Evolutionary conservation across 2,329 filamentous ascomycete genomes (phyloP).

Genomic region (Chaetomium strumarium): DNA sequence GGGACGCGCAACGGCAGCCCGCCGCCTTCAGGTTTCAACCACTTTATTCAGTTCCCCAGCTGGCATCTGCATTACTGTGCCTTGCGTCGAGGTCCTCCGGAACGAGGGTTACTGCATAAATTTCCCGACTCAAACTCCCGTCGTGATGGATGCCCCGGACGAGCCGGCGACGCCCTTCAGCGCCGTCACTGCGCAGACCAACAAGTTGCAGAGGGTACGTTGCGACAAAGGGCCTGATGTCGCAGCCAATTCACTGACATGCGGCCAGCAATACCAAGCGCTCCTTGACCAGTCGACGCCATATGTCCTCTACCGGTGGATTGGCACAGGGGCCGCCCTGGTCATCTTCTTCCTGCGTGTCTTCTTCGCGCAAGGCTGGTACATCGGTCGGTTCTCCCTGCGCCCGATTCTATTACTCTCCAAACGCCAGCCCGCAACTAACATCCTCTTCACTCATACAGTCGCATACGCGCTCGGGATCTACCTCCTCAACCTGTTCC

Average conservation of each 20-base stretch:
- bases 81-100: too few relatives aligned
- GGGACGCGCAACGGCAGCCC: slow-evolving; percentile 7
- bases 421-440: slow-evolving; percentile 4
- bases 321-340: slow-evolving; percentile 70
- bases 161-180: slow-evolving; percentile 25
- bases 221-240: not conserved
- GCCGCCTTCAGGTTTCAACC: not conserved
- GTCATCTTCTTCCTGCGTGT: slow-evolving; percentile 83
- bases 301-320: slow-evolving; percentile 83
- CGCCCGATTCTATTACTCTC: not conserved
- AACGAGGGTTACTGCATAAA: not conserved
- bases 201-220: slow-evolving; percentile 50
- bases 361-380: slow-evolving; percentile 92
- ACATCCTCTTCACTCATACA: slow-evolving; percentile 32
- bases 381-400: slow-evolving; percentile 64
- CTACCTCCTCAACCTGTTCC: slow-evolving; percentile 97
- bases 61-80: too few relatives aligned
- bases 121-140: not conserved
- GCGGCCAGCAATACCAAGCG: slow-evolving; percentile 76
- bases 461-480: slow-evolving; percentile 97
- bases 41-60: not conserved
- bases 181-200: slow-evolving; percentile 23
- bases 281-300: slow-evolving; percentile 92
- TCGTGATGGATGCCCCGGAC: slow-evolving; percentile 21
- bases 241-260: slow-evolving; percentile 6